Evolutionary conservation across 2,329 filamentous ascomycete genomes (phyloP), one percentile per base, ranked within the genome.

Genomic region (Beauveria scarabaeidicola): DNA sequence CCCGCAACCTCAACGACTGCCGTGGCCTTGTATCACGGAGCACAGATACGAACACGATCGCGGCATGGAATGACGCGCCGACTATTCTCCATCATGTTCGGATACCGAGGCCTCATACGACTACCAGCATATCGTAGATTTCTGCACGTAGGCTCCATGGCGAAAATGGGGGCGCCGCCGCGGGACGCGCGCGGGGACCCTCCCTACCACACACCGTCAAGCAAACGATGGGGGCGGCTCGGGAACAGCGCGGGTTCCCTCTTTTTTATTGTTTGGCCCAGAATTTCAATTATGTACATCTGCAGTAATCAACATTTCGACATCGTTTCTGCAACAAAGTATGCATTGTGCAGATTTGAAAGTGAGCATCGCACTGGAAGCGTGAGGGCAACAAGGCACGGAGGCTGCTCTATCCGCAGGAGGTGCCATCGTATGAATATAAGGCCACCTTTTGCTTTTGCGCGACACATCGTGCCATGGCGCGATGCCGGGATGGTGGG

Each of bases 141-240:
- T n/a, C 29, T n/a, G 29, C 19, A 36, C 32, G 23, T 21, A 25
- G n/a, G 52, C 5, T 21, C 38, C 40, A 46, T 55, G 27, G 17
- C 19, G 41, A 27, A 6, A 6, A 4, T 17, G 7, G 17, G 38
- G 52, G 23, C 52, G 19, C 19, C 29, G 29, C 53, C 53, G 53
- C 53, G 53, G 53, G 43, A 56, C 41, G 53, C 53, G 53, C 53
- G 53, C 41, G 1, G 43, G n/a, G 15, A 29, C 52, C 52, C 38
- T 41, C 46, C 19, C 11, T 47, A 7, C 10, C 32, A 5, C 32
- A 29, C 25, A 3, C 19, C 27, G 38, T 46, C 25, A 19, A n/a
- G 1, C 13, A 1, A 17, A 11, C 25, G 17, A 36, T 46, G 19
- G 29, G 19, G 43, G 51, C 23, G 19, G n/a, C 19, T 25, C 53